Evolutionary conservation across 257 asterid species (phyloP).

Genomic region (Solanum phureja): DNA sequence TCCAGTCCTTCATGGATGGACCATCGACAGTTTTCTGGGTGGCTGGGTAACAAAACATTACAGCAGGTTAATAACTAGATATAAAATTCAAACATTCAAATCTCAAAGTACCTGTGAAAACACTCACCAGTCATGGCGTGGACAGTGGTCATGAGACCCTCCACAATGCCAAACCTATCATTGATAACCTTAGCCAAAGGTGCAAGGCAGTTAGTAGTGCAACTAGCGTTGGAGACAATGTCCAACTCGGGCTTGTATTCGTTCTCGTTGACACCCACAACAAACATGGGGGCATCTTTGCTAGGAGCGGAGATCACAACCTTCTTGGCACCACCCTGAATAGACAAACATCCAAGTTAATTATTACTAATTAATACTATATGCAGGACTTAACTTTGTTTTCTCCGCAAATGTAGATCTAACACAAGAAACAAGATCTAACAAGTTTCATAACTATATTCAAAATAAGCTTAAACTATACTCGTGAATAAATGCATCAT

Average conservation of each 20-base stretch:
- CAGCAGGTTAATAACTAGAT: neutral
- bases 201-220: conserved; percentile 83
- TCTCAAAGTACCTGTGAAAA: neutral
- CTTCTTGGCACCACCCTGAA: conserved; percentile 84
- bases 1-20: conserved; percentile 80
- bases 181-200: conserved; percentile 78
- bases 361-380: neutral
- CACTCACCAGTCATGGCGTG: conserved; percentile 62
- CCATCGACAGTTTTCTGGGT: conserved; percentile 80
- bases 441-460: neutral
- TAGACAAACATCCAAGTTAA: neutral
- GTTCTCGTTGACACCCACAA: conserved; percentile 73
- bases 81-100: neutral
- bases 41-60: conserved; percentile 10
- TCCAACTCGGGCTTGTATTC: conserved; percentile 54
- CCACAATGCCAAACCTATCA: conserved; percentile 76
- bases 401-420: neutral
- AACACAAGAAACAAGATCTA: neutral
- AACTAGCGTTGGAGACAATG: conserved; percentile 80
- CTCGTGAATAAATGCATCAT: neutral
- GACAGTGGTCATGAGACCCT: conserved; percentile 83
- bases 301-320: conserved; percentile 84
- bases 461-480: no score
- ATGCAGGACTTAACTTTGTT: neutral
- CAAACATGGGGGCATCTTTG: conserved; percentile 85